Percentiles rank a stretch among this genome's conserved stretches.
These are phyloP conservation scores for Ochromonadaceae sp. DNA, from an alignment of 352 stramenopile genomes.

Conservation along the genomic window DNA sequence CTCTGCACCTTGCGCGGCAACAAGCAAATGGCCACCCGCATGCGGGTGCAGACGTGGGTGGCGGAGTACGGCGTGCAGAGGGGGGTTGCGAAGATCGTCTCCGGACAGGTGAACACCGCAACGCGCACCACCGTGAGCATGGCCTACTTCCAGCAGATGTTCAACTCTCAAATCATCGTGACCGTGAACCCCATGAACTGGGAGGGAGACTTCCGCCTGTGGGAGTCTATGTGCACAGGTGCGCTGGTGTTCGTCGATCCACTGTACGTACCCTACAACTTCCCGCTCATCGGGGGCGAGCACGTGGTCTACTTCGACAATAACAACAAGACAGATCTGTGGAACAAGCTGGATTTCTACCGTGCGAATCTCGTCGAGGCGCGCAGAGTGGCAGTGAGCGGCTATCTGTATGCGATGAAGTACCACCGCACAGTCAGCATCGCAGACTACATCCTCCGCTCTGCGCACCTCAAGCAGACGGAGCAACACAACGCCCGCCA, in stretches of 20 bases:
- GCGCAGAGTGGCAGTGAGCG: not conserved
- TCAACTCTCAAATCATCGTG: constrained; percentile 17
- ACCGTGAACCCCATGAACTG: constrained; percentile 21
- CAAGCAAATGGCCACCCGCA: constrained; percentile 4
- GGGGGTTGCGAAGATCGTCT: not conserved
- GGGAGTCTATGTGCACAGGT: constrained; percentile 17
- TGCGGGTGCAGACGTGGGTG: constrained; percentile 18
- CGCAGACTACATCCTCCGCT: constrained; percentile 8
- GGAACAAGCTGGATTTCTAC: constrained; percentile 15
- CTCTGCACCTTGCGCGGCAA: constrained; percentile 18
- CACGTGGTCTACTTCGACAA: constrained; percentile 15
- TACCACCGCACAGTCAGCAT: constrained; percentile 4
- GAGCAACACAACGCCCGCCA: not conserved
- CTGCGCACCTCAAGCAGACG: not conserved
- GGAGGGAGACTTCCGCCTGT: constrained; percentile 24
- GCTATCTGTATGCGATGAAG: constrained; percentile 18
- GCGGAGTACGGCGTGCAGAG: not conserved
- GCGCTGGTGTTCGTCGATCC: constrained; percentile 17
- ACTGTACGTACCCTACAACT: constrained; percentile 14
- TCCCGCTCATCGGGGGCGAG: not conserved
- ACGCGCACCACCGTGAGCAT: not conserved
- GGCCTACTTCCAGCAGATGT: constrained; percentile 16
- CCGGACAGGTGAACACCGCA: not conserved
- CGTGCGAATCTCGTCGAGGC: not conserved
- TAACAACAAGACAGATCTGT: constrained; percentile 1